Evolutionary conservation across 495 filamentous ascomycete genomes (phyloP).

Genomic region (Xeromyces bisporus): DNA sequence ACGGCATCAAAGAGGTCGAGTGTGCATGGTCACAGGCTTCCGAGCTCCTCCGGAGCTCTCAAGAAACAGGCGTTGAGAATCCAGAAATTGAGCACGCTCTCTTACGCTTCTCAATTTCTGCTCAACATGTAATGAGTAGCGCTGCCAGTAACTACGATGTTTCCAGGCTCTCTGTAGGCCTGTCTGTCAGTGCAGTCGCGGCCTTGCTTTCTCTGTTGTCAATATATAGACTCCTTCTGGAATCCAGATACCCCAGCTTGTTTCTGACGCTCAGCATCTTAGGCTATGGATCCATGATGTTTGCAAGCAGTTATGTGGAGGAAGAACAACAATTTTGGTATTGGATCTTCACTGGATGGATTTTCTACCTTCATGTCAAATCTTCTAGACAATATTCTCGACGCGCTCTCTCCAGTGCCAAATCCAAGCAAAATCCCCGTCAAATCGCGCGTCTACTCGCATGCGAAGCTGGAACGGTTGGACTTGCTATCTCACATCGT

Average conservation of each 20-base stretch:
- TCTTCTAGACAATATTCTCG: slow-evolving; percentile 8
- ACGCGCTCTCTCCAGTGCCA: neutral
- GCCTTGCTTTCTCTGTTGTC: slow-evolving; percentile 17
- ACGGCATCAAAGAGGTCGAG: slow-evolving; percentile 40
- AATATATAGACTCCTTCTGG: slow-evolving; percentile 9
- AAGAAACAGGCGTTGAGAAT: slow-evolving; percentile 1
- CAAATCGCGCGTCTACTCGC: neutral
- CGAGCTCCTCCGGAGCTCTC: slow-evolving; percentile 5
- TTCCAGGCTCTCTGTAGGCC: slow-evolving; percentile 36
- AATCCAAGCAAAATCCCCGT: neutral
- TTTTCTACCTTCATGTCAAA: slow-evolving; percentile 44
- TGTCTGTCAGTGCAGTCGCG: slow-evolving; percentile 28
- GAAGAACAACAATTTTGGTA: slow-evolving; percentile 99
- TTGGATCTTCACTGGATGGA: slow-evolving; percentile 69
- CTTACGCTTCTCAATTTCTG: slow-evolving; percentile 42
- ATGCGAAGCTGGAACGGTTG: slow-evolving; percentile 8
- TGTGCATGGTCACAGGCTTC: slow-evolving; percentile 43
- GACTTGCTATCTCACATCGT: slow-evolving; percentile 32
- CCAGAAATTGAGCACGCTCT: slow-evolving; percentile 11
- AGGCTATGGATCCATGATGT: slow-evolving; percentile 76
- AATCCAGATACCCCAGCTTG: slow-evolving; percentile 8
- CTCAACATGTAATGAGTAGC: slow-evolving; percentile 63
- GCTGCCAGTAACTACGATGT: slow-evolving; percentile 87
- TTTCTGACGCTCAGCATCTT: slow-evolving; percentile 25
- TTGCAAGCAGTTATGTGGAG: slow-evolving; percentile 92